Percentiles rank a stretch among this genome's conserved stretches.
These are phyloP conservation scores for Cylindrodendrum hubeiense DNA, from an alignment of 2,329 filamentous ascomycete species.

Conservation along the genomic window DNA sequence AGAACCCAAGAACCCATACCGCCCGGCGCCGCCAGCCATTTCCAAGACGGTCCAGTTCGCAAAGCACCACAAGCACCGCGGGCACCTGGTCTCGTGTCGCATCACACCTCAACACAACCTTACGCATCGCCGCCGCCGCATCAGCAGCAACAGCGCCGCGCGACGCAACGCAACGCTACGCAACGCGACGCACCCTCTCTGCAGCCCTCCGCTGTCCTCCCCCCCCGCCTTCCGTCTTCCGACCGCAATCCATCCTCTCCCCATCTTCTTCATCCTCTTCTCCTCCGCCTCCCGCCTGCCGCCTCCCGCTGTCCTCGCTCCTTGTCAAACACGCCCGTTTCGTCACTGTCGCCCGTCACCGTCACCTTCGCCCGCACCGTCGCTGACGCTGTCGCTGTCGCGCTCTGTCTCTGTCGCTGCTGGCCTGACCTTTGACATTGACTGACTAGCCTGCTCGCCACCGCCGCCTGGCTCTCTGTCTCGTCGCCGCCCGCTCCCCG, in stretches of 20 bases:
- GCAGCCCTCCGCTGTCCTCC: slow-evolving; percentile 39
- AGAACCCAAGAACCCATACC: slow-evolving; percentile 23
- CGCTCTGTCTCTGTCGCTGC: slow-evolving; percentile 19
- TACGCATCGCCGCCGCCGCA: slow-evolving; percentile 34
- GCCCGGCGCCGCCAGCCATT: slow-evolving; percentile 31
- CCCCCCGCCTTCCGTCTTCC: slow-evolving; percentile 39
- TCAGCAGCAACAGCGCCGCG: slow-evolving; percentile 23
- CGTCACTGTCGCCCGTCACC: slow-evolving; percentile 7
- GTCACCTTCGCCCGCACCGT: background rate
- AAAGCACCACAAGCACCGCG: slow-evolving; percentile 40
- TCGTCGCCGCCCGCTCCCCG: slow-evolving; percentile 30
- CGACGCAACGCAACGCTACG: slow-evolving; percentile 33
- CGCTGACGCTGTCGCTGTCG: background rate
- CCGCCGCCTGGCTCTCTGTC: slow-evolving; percentile 29
- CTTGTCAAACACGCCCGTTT: slow-evolving; percentile 21
- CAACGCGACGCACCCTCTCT: slow-evolving; percentile 38
- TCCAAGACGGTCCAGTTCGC: slow-evolving; percentile 26
- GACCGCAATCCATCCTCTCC: slow-evolving; percentile 33
- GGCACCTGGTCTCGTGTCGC: slow-evolving; percentile 46
- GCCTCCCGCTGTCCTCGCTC: slow-evolving; percentile 15
- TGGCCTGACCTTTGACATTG: slow-evolving; percentile 26
- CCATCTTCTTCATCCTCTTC: slow-evolving; percentile 23
- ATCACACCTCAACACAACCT: slow-evolving; percentile 39
- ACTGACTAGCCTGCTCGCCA: slow-evolving; percentile 37
- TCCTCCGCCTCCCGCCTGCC: slow-evolving; percentile 19